A percentile compares a stretch with the other conserved stretches of the same genome.
Evolutionary conservation across 257 asterid genomes (phyloP).

Genomic region (Oldenlandia corymbosa): DNA sequence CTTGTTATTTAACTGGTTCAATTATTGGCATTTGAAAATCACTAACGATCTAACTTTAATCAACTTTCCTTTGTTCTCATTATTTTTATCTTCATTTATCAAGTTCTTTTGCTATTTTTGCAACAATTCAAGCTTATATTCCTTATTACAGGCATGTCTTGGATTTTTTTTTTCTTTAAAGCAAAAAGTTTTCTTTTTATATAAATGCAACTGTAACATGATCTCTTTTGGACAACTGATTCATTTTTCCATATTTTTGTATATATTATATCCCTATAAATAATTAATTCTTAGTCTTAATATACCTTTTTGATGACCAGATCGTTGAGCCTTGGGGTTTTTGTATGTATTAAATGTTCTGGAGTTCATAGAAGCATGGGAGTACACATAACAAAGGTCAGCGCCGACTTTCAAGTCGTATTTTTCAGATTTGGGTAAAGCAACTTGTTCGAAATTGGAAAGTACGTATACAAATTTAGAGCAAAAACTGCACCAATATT

Average conservation of each 20-base stretch:
- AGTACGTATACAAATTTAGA: too few species aligned
- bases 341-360: constrained; percentile 88
- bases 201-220: too few species aligned
- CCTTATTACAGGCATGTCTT: too few species aligned
- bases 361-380: constrained; percentile 96
- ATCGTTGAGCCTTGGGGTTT: constrained; percentile 65
- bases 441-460: too few species aligned
- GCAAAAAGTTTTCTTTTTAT: too few species aligned
- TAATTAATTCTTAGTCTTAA: neutral
- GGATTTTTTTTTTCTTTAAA: too few species aligned
- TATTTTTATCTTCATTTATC: neutral
- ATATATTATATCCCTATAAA: constrained; percentile 9
- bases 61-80: neutral
- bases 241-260: neutral
- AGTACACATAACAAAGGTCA: constrained; percentile 85
- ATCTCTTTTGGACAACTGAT: neutral
- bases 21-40: neutral
- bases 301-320: constrained; percentile 38
- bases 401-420: neutral
- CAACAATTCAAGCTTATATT: too few species aligned
- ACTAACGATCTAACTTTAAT: constrained; percentile 4
- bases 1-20: constrained; percentile 8
- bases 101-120: too few species aligned
- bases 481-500: too few species aligned
- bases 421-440: too few species aligned